Evolutionary conservation across 1,139 yeast species (phyloP).

Genomic region (Geotrichum klebahnii): DNA sequence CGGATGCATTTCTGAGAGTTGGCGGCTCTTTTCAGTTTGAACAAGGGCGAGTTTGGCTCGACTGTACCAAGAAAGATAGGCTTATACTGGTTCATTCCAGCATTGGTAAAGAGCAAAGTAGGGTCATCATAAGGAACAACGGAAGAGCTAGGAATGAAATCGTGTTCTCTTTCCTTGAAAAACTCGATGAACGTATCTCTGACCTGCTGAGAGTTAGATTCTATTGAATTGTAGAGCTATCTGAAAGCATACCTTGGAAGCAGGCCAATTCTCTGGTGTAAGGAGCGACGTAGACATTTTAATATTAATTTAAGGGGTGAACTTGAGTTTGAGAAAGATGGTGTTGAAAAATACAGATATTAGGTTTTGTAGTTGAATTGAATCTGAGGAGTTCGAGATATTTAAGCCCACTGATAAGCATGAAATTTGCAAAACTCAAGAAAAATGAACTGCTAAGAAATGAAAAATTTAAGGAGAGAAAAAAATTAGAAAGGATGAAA

Average conservation of each 20-base stretch:
- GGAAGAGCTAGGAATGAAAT: slow-evolving; percentile 84
- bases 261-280: slow-evolving; percentile 25
- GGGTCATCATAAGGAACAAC: slow-evolving; percentile 98
- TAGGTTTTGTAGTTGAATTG: too few relatives aligned
- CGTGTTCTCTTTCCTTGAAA: slow-evolving; percentile 65
- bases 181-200: slow-evolving; percentile 82
- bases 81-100: slow-evolving; percentile 98
- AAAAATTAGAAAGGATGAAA: too few relatives aligned
- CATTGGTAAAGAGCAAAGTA: slow-evolving; percentile 88
- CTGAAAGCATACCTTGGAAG: slow-evolving; percentile 20
- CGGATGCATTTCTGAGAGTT: slow-evolving; percentile 97
- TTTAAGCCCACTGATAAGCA: too few relatives aligned
- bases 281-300: too few relatives aligned
- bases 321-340: too few relatives aligned
- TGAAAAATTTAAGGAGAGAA: slow-evolving; percentile 1
- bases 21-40: slow-evolving; percentile 77
- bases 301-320: slow-evolving; percentile 1
- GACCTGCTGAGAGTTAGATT: slow-evolving; percentile 47
- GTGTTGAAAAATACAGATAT: too few relatives aligned
- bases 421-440: too few relatives aligned
- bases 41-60: slow-evolving; percentile 86
- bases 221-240: not conserved
- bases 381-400: too few relatives aligned
- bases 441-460: too few relatives aligned
- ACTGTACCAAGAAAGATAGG: slow-evolving; percentile 96